Evolutionary conservation across 2,329 filamentous ascomycete genomes (phyloP).

Genomic region (Alternaria consortialis): DNA sequence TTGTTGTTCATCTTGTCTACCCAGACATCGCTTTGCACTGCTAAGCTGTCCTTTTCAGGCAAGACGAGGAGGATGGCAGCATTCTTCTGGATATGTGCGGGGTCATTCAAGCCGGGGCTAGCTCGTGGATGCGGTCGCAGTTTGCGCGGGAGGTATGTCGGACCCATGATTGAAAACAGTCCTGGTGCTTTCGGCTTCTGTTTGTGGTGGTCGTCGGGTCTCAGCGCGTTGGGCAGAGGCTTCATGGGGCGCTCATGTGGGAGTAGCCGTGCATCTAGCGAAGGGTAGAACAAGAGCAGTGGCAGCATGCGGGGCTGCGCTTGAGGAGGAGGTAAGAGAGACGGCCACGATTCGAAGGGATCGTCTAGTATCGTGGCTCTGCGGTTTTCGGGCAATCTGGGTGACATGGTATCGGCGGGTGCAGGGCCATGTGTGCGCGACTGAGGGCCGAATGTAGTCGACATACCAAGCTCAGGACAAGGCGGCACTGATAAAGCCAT

Average conservation of each 20-base stretch:
- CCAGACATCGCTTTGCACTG: constrained; percentile 56
- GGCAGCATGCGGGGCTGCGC: constrained; percentile 49
- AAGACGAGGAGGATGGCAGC: constrained; percentile 55
- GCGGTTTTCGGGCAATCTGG: constrained; percentile 40
- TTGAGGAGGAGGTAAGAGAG: constrained; percentile 46
- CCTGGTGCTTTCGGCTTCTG: constrained; percentile 46
- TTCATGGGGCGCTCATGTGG: constrained; percentile 53
- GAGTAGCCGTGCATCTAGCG: constrained; percentile 53
- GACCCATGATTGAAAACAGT: constrained; percentile 52
- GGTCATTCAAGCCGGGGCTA: constrained; percentile 51
- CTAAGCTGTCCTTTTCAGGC: constrained; percentile 52
- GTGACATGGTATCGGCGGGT: constrained; percentile 33
- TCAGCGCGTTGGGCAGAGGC: constrained; percentile 46
- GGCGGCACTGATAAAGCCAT: constrained; percentile 51
- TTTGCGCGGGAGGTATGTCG: constrained; percentile 53
- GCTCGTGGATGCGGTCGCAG: constrained; percentile 51
- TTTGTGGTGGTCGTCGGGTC: constrained; percentile 40
- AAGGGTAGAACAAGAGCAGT: constrained; percentile 56
- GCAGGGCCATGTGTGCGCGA: constrained; percentile 20
- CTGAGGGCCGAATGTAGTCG: constrained; percentile 14
- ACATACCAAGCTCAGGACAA: constrained; percentile 33
- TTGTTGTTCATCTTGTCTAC: constrained; percentile 50
- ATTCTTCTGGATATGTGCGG: constrained; percentile 47
- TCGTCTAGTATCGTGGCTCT: constrained; percentile 44
- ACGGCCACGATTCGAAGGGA: constrained; percentile 47